Percentiles rank a stretch among this genome's conserved stretches.
Conservation (phyloP, 1,284 basidiomycete genomes). For the Leccinum pachyderme region DNA sequence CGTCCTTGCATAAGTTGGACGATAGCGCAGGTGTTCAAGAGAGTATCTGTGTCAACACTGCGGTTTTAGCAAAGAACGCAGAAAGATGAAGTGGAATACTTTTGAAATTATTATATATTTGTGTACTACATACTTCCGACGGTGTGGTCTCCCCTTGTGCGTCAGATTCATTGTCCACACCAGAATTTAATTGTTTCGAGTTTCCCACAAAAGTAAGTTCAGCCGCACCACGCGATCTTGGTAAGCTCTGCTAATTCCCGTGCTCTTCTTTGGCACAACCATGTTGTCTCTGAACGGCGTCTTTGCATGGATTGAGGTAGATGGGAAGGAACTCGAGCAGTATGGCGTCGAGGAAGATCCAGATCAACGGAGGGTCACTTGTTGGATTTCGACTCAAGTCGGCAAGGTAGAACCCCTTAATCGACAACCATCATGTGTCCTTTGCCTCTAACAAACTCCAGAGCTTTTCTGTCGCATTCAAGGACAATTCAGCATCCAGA, state of each 20-base stretch:
- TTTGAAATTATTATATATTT: too few relatives aligned
- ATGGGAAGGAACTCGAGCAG: constrained; percentile 28
- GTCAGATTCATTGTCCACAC: too few relatives aligned
- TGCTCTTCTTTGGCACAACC: background rate
- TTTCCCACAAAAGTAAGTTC: background rate
- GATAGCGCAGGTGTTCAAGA: constrained; percentile 23
- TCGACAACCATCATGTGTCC: constrained; percentile 1
- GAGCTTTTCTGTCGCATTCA: constrained; percentile 21
- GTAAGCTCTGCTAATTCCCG: background rate
- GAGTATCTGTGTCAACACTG: background rate
- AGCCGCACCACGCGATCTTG: background rate
- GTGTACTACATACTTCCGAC: too few relatives aligned
- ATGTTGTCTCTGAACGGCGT: constrained; percentile 30
- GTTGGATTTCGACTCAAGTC: constrained; percentile 40
- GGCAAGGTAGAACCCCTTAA: constrained; percentile 32
- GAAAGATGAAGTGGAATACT: constrained; percentile 1
- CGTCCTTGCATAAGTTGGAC: constrained; percentile 25
- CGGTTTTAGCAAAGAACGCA: background rate
- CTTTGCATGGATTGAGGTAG: constrained; percentile 36
- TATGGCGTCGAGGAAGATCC: constrained; percentile 29
- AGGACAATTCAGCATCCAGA: constrained; percentile 13
- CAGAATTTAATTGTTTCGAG: background rate
- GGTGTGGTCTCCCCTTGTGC: too few relatives aligned
- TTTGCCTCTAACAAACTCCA: constrained; percentile 4
- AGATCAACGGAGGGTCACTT: constrained; percentile 28